These are phyloP conservation scores for Coniophora puteana DNA, from an alignment of 1,284 basidiomycete genomes.

Conservation along the genomic window DNA sequence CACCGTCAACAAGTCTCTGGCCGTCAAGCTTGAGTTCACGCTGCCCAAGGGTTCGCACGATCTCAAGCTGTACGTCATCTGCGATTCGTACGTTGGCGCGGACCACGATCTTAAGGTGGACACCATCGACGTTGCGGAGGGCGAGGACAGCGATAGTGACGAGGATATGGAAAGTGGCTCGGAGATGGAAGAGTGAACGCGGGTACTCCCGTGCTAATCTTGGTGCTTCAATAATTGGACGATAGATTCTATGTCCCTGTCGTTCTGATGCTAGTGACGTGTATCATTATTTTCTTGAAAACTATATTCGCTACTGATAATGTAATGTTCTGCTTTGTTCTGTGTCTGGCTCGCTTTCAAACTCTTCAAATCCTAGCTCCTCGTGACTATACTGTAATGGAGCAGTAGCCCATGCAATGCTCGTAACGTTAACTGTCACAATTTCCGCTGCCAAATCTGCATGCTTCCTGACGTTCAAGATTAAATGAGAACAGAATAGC, in stretches of 20 bases:
- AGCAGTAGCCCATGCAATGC: too few relatives aligned
- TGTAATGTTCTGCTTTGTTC: neutral
- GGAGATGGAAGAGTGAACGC: constrained; percentile 38
- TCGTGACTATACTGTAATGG: too few relatives aligned
- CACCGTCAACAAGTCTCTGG: constrained; percentile 77
- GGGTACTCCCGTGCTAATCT: neutral
- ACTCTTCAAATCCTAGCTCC: too few relatives aligned
- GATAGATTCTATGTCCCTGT: neutral
- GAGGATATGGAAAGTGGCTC: constrained; percentile 61
- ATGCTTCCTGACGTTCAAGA: too few relatives aligned
- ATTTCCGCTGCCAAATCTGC: too few relatives aligned
- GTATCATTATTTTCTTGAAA: too few relatives aligned
- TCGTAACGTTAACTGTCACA: too few relatives aligned
- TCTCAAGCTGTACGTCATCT: constrained; percentile 89
- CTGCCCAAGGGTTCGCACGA: constrained; percentile 80
- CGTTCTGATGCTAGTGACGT: too few relatives aligned
- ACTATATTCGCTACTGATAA: too few relatives aligned
- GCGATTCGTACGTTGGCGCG: constrained; percentile 87
- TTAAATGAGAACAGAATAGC: too few relatives aligned
- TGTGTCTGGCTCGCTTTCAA: too few relatives aligned
- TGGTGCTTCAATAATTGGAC: neutral
- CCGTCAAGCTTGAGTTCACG: constrained; percentile 87
- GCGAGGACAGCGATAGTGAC: constrained; percentile 80
- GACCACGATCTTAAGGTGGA: constrained; percentile 87
- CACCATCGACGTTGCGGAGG: constrained; percentile 81